Evolutionary conservation across 2,329 filamentous ascomycete species (phyloP).

Genomic region (Tolypocladium cylindrosporum): DNA sequence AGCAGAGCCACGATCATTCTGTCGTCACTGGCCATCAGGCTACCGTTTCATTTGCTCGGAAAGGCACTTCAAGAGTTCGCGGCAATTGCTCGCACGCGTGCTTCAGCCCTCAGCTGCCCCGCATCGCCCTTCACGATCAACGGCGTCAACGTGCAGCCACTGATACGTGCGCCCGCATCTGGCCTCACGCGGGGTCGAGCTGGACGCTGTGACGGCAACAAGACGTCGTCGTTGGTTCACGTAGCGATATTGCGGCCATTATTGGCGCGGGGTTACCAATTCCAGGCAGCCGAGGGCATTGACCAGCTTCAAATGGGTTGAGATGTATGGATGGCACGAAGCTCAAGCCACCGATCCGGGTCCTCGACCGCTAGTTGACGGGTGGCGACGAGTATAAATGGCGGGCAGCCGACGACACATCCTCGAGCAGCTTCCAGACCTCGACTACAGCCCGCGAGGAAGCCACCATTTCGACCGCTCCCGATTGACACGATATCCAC

Average conservation of each 20-base stretch:
- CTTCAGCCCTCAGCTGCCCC: background rate
- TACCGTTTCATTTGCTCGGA: background rate
- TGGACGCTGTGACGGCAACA: background rate
- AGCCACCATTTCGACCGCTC: background rate
- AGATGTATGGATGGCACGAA: background rate
- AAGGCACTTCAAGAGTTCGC: background rate
- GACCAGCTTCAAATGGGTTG: background rate
- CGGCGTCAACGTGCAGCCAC: background rate
- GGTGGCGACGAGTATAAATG: background rate
- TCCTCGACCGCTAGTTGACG: background rate
- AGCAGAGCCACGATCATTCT: background rate
- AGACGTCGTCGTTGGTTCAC: background rate
- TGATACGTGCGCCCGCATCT: background rate
- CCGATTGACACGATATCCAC: background rate
- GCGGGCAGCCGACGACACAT: background rate
- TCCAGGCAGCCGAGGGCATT: background rate
- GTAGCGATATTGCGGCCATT: background rate
- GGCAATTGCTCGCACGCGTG: background rate
- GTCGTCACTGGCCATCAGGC: background rate
- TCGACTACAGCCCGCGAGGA: background rate
- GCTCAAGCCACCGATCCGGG: background rate
- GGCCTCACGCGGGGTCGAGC: background rate
- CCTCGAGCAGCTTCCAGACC: background rate
- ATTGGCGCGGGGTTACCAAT: background rate
- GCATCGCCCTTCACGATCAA: background rate